Conservation (phyloP, 352 stramenopile species). For the Globisporangium polare region DNA sequence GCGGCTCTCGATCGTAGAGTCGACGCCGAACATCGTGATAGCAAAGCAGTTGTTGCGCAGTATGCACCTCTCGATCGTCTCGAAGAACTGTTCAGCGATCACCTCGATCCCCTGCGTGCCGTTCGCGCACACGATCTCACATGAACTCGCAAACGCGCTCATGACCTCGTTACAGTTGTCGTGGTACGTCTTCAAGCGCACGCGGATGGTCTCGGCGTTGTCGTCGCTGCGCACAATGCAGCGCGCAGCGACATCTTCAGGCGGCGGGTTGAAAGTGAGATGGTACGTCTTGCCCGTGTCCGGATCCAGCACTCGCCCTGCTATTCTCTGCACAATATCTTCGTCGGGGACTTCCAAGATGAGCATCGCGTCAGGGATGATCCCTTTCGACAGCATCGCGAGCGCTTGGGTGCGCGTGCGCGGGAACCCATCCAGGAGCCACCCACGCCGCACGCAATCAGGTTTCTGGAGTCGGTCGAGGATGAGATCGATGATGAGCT, state of each 20-base stretch:
- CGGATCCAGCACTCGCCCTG: constrained; percentile 89
- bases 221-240: constrained; percentile 78
- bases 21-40: constrained; percentile 54
- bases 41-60: constrained; percentile 60
- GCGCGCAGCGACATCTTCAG: constrained; percentile 56
- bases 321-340: constrained; percentile 92
- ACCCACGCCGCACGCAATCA: constrained; percentile 71
- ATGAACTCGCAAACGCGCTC: constrained; percentile 29
- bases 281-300: constrained; percentile 93
- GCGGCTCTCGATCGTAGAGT: constrained; percentile 27
- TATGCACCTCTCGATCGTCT: constrained; percentile 40
- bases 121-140: constrained; percentile 41
- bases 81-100: constrained; percentile 55
- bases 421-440: constrained; percentile 96
- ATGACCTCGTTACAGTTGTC: constrained; percentile 52
- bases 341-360: constrained; percentile 94
- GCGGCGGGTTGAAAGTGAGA: constrained; percentile 78
- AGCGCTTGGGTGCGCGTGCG: constrained; percentile 83
- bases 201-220: constrained; percentile 86
- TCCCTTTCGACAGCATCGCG: constrained; percentile 48
- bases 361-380: constrained; percentile 91
- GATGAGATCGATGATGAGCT: constrained; percentile 94
- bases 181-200: constrained; percentile 85
- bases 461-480: constrained; percentile 71
- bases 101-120: constrained; percentile 47